Evolutionary conservation across 2,329 filamentous ascomycete genomes (phyloP), one percentile per base, ranked within the genome.

Genomic region (Fusarium cyanostomum): DNA sequence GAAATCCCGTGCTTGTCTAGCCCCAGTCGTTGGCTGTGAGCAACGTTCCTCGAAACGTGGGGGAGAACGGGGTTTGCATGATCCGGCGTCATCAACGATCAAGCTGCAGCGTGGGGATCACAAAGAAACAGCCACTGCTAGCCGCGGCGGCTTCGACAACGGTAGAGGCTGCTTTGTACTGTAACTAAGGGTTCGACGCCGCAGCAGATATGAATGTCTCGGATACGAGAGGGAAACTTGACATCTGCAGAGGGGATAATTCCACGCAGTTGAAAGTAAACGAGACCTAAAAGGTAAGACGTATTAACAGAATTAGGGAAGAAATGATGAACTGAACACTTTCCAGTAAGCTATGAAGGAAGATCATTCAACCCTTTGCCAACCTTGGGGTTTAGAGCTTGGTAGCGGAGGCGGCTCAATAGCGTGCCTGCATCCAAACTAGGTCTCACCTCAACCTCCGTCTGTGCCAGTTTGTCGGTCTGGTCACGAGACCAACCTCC

Each of bases 401-500:
- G 21, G 21, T 21, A 21, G 21, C 21, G 21, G 4, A 21, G 21
- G 41, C 27, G 41, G 24, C 41, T 46, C 18, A 46, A 46, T 21
- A 13, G 43, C 24, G 28, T 24, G 16, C 43, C 30, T 33, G 30
- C 43, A 34, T 24, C 21, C 10, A 34, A 46, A 46, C 30, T 21
- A 27, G 21, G 33, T 46, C 43, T 33, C 31, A 21, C 33, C 48
- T 41, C 13, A 16, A 18, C 26, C 12, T 34, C 10, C 21, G 26
- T 12, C n/a, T 18, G 26, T 49, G 28, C 28, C n/a, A 15, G 45
- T 31, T 38, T 24, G 27, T 24, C 13, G 18, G 31, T 44, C 27
- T 13, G 42, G 30, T 50, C 62, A 59, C 58, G 56, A 57, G 59
- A 55, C 51, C 28, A 52, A 9, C 38, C n/a, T 34, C 30, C 15